Evolutionary conservation across 2,329 filamentous ascomycete genomes (phyloP).

Genomic region (Claviceps sp.): DNA sequence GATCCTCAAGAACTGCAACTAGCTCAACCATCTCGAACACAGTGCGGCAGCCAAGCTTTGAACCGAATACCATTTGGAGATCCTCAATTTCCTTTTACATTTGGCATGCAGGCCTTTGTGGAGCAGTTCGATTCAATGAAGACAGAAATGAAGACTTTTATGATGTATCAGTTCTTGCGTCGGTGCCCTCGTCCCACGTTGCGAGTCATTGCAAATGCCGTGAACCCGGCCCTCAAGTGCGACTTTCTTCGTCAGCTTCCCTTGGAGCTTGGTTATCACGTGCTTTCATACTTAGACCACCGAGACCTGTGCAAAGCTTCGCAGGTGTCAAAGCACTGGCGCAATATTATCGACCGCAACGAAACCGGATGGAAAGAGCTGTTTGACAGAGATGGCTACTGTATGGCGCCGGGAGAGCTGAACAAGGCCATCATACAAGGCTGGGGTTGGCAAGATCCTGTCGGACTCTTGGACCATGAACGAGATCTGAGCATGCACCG

Average conservation of each 20-base stretch:
- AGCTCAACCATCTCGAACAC: not conserved
- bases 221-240: constrained; percentile 88
- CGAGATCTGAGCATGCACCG: constrained; percentile 56
- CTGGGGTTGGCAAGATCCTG: constrained; percentile 94
- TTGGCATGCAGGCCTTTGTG: constrained; percentile 76
- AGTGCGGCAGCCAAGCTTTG: constrained; percentile 11
- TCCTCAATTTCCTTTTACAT: constrained; percentile 27
- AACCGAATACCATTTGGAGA: not conserved
- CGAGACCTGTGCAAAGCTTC: constrained; percentile 80
- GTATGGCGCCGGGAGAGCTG: constrained; percentile 67
- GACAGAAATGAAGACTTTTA: constrained; percentile 80
- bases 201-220: constrained; percentile 76
- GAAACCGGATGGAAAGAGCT: constrained; percentile 94
- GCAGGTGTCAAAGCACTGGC: constrained; percentile 90
- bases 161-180: constrained; percentile 91
- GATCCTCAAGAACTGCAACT: constrained; percentile 11
- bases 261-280: constrained; percentile 72
- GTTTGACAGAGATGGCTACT: constrained; percentile 72
- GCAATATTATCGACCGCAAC: constrained; percentile 78
- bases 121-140: constrained; percentile 87
- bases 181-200: constrained; percentile 79
- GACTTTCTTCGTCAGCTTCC: constrained; percentile 81
- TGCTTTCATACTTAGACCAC: constrained; percentile 75
- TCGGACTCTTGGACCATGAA: constrained; percentile 62
- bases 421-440: constrained; percentile 77